Conservation (phyloP, 2,329 filamentous ascomycete genomes). For the Diaporthe sp. region DNA sequence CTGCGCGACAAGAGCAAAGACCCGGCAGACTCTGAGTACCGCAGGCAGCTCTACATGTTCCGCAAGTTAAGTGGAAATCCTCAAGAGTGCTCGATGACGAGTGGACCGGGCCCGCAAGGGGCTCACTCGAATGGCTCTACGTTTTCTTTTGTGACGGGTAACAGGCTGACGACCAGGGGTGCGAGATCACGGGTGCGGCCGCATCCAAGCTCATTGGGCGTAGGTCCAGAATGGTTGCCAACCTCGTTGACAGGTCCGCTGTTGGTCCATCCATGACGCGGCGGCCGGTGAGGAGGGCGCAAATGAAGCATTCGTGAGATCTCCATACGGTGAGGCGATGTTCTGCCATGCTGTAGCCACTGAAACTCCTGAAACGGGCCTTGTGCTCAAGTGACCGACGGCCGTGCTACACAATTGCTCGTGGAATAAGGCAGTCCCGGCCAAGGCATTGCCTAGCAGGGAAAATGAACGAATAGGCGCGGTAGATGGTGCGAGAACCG, state of each 20-base stretch:
- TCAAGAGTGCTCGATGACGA: not conserved
- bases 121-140: constrained; percentile 19
- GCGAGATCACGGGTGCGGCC: constrained; percentile 29
- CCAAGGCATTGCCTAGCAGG: constrained; percentile 29
- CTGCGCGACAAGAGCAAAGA: not conserved
- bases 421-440: not conserved
- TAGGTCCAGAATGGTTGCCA: constrained; percentile 31
- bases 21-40: not conserved
- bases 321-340: constrained; percentile 33
- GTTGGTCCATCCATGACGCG: constrained; percentile 20
- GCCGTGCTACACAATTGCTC: constrained; percentile 29
- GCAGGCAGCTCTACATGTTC: constrained; percentile 11
- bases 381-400: constrained; percentile 29
- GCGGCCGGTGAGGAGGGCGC: constrained; percentile 10
- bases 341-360: constrained; percentile 27
- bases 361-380: not conserved
- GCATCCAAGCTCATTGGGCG: constrained; percentile 36
- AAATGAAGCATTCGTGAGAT: constrained; percentile 34
- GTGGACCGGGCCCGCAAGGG: not conserved
- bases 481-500: not conserved
- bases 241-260: constrained; percentile 14
- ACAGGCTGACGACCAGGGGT: constrained; percentile 28
- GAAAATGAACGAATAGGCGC: constrained; percentile 3
- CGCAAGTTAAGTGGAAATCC: constrained; percentile 19
- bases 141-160: not conserved